Evolutionary conservation across 73 alveolate genomes (phyloP).

Genomic region (Paramecium primaurelia): DNA sequence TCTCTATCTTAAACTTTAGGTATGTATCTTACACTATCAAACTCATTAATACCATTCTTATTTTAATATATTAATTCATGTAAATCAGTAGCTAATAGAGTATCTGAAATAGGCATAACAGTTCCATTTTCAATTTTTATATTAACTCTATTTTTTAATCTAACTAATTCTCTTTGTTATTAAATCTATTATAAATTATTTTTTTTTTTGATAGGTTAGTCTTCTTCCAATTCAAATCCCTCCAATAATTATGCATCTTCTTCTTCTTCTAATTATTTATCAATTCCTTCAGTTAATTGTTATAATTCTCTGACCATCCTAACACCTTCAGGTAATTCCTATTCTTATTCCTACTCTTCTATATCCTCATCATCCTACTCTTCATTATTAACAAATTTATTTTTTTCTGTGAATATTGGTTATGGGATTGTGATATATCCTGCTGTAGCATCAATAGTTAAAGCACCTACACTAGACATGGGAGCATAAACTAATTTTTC

Average conservation of each 20-base stretch:
- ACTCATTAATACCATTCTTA: not conserved
- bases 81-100: conserved; percentile 53
- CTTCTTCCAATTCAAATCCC: conserved; percentile 75
- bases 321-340: conserved; percentile 70
- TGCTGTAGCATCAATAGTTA: conserved; percentile 89
- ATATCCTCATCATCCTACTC: conserved; percentile 56
- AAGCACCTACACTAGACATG: conserved; percentile 87
- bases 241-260: conserved; percentile 81
- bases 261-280: conserved; percentile 71
- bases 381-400: conserved; percentile 59
- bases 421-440: conserved; percentile 97
- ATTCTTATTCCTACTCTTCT: conserved; percentile 68
- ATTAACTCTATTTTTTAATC: conserved; percentile 60
- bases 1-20: conserved; percentile 18
- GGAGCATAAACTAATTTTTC: conserved; percentile 97
- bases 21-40: conserved; percentile 38
- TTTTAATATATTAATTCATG: conserved; percentile 50
- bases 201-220: conserved; percentile 57
- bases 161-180: conserved; percentile 68
- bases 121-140: conserved; percentile 22
- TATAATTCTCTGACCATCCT: conserved; percentile 72
- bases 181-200: conserved; percentile 57
- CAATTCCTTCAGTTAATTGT: conserved; percentile 65
- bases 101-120: not conserved
- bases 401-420: conserved; percentile 91